Evolutionary conservation across 768 basidiomycete species (phyloP).

Genomic region (Trametes villosa): DNA sequence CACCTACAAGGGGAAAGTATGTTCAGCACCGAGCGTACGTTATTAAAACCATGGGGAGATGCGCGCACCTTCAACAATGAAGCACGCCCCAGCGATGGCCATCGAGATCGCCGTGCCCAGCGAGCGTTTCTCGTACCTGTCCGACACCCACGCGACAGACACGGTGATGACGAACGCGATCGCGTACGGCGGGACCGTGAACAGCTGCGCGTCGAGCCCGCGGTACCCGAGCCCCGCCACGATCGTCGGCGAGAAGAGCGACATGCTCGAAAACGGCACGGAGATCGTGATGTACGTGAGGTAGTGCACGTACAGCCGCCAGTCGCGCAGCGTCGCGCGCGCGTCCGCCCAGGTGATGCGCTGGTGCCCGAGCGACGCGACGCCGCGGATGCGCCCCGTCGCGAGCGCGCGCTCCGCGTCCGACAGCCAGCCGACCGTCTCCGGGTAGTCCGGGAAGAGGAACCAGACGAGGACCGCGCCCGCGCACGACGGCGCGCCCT

Average conservation of each 20-base stretch:
- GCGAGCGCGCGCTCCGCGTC: slow-evolving; percentile 47
- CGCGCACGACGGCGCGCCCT: slow-evolving; percentile 51
- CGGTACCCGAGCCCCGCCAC: slow-evolving; percentile 63
- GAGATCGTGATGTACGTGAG: slow-evolving; percentile 49
- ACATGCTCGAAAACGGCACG: slow-evolving; percentile 45
- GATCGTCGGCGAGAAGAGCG: slow-evolving; percentile 75
- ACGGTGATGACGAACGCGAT: slow-evolving; percentile 37
- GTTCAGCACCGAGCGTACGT: not conserved
- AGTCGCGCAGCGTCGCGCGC: slow-evolving; percentile 39
- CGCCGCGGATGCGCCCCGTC: slow-evolving; percentile 41
- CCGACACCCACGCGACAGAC: slow-evolving; percentile 26
- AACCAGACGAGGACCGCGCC: slow-evolving; percentile 37
- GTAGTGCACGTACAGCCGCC: slow-evolving; percentile 44
- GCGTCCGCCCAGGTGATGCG: slow-evolving; percentile 45
- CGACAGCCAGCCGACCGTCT: slow-evolving; percentile 49
- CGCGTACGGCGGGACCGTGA: slow-evolving; percentile 57
- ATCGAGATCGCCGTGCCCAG: slow-evolving; percentile 23
- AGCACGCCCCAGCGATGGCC: slow-evolving; percentile 25
- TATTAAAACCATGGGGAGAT: not conserved
- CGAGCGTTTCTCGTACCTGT: slow-evolving; percentile 25
- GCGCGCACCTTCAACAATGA: slow-evolving; percentile 25
- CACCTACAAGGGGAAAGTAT: slow-evolving; percentile 20
- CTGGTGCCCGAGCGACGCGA: slow-evolving; percentile 40
- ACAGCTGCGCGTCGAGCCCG: slow-evolving; percentile 57
- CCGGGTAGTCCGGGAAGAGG: slow-evolving; percentile 54